A percentile compares a stretch with the other conserved stretches of the same genome.
phyloP scores from a whole-genome alignment of 441 rosid species.

The Populus hybrid region DNA sequence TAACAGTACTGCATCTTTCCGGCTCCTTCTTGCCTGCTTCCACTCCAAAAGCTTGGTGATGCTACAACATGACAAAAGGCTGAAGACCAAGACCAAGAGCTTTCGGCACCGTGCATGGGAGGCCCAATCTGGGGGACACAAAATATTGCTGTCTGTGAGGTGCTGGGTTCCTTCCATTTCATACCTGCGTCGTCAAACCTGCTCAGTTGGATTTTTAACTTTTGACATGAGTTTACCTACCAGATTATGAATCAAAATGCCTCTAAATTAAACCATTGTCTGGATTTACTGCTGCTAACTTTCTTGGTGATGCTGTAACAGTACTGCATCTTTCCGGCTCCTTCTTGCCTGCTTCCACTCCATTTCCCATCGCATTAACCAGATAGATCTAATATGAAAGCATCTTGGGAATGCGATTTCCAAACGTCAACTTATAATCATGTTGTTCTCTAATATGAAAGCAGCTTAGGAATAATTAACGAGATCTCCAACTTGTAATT shows the following conservation, averaged over 20 bases:
- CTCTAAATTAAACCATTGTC: not conserved
- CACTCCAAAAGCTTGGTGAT: too few species aligned
- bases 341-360: not conserved
- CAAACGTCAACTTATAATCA: not conserved
- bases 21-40: not conserved
- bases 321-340: not conserved
- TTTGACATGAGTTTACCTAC: not conserved
- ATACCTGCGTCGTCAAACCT: too few species aligned
- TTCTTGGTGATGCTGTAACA: too few species aligned
- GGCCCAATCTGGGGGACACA: not conserved
- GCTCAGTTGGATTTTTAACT: not conserved
- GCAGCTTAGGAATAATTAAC: too few species aligned
- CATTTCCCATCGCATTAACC: not conserved
- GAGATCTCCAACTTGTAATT: too few species aligned
- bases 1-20: too few species aligned
- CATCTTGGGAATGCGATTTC: not conserved
- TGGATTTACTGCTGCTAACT: not conserved
- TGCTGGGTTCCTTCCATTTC: not conserved
- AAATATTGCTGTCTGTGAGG: not conserved
- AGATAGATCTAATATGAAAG: not conserved
- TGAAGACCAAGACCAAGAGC: not conserved
- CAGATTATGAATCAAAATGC: too few species aligned
- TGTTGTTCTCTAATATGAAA: too few species aligned
- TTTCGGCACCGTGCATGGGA: not conserved
- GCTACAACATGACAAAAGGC: conserved; percentile 5